Conservation (phyloP, 164 flowering plant genomes). For the Vitis rupestris region DNA sequence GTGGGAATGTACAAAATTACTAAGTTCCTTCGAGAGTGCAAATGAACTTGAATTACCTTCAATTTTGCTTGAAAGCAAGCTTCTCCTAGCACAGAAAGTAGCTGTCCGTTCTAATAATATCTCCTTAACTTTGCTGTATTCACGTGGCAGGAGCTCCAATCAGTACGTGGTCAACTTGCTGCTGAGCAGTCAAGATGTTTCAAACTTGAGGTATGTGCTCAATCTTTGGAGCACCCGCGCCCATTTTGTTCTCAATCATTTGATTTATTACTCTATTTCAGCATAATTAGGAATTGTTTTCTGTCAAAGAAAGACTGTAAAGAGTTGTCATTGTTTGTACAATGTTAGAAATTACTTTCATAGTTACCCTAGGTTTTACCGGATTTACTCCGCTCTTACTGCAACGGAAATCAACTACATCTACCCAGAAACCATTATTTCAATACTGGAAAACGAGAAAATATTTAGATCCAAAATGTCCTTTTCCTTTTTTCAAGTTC, state of each 20-base stretch:
- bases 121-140: not conserved
- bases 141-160: conserved; percentile 84
- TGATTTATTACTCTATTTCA: not conserved
- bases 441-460: too few species aligned
- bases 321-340: too few species aligned
- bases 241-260: not conserved
- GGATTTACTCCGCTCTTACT: too few species aligned
- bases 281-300: too few species aligned
- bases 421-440: too few species aligned
- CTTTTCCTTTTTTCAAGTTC: not conserved
- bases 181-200: conserved; percentile 98
- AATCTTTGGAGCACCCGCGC: not conserved
- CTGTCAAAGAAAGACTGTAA: too few species aligned
- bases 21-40: not conserved
- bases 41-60: not conserved
- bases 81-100: not conserved
- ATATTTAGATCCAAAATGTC: too few species aligned
- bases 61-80: not conserved
- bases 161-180: conserved; percentile 93
- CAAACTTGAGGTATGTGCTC: conserved; percentile 80
- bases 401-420: too few species aligned
- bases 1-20: too few species aligned
- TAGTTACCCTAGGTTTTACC: too few species aligned
- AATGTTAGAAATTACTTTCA: too few species aligned
- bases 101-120: not conserved